These are phyloP conservation scores for Cystobasidiaceae sp. DNA, from an alignment of 1,284 basidiomycete species.

Conservation along the genomic window DNA sequence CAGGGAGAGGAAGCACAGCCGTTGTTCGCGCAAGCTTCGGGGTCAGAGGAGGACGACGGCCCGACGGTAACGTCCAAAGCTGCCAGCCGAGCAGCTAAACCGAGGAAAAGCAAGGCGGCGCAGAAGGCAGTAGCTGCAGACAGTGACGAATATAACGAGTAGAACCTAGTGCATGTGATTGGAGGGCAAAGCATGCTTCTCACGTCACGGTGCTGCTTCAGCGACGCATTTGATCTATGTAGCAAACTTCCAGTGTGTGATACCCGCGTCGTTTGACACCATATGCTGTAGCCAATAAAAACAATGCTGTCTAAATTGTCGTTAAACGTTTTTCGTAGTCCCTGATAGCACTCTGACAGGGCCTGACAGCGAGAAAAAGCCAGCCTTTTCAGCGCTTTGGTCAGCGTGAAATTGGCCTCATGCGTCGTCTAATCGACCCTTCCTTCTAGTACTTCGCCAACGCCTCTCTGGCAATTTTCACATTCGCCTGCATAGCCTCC, in stretches of 20 bases:
- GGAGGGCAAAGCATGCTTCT: too few species aligned
- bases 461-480: constrained; percentile 19
- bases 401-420: background rate
- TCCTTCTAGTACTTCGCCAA: constrained; percentile 10
- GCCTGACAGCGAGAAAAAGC: background rate
- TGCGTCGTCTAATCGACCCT: background rate
- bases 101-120: background rate
- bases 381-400: background rate
- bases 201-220: too few species aligned
- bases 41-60: background rate
- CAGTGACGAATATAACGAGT: constrained; percentile 25
- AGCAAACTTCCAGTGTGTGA: background rate
- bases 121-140: constrained; percentile 4
- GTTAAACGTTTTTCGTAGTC: too few species aligned
- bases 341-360: too few species aligned
- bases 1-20: background rate
- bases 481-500: constrained; percentile 48
- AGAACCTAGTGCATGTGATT: too few species aligned
- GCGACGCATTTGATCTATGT: too few species aligned
- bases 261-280: too few species aligned
- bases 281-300: too few species aligned
- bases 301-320: too few species aligned
- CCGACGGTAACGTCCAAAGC: too few species aligned
- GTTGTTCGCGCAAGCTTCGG: constrained; percentile 10
- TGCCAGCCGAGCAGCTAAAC: too few species aligned